Conservation (phyloP, 2,329 filamentous ascomycete species). For the Cadophora sp. region DNA sequence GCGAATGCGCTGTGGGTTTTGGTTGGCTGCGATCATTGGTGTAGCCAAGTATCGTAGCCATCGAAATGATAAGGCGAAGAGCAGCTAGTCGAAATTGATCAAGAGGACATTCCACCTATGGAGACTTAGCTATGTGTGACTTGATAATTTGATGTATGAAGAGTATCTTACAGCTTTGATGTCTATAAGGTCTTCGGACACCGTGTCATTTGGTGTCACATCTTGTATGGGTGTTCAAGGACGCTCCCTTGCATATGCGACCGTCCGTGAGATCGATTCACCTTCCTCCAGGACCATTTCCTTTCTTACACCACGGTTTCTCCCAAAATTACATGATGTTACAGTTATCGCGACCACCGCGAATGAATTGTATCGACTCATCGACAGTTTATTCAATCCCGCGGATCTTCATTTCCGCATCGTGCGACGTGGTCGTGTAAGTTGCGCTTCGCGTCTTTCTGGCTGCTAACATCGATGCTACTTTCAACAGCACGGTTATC, state of each 20-base stretch:
- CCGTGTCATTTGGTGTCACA: constrained; percentile 4
- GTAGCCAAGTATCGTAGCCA: background rate
- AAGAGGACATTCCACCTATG: background rate
- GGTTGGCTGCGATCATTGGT: constrained; percentile 2
- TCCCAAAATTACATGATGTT: background rate
- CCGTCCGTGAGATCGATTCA: background rate
- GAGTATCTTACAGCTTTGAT: background rate
- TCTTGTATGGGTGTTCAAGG: background rate
- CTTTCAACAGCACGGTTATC: background rate
- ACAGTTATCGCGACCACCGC: background rate
- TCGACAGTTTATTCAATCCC: background rate
- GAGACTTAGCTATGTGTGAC: constrained; percentile 1
- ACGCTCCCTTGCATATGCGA: background rate
- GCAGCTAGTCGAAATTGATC: background rate
- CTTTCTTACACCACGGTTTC: background rate
- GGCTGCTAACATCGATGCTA: background rate
- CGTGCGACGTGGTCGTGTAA: background rate
- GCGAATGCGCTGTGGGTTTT: background rate
- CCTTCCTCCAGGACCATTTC: background rate
- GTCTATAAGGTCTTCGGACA: background rate
- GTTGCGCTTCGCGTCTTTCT: background rate
- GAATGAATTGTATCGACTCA: background rate
- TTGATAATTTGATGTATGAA: background rate
- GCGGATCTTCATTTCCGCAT: background rate
- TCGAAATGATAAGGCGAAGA: background rate